phyloP scores from a whole-genome alignment of 495 filamentous ascomycete species.

The Lophiostoma macrostomum region DNA sequence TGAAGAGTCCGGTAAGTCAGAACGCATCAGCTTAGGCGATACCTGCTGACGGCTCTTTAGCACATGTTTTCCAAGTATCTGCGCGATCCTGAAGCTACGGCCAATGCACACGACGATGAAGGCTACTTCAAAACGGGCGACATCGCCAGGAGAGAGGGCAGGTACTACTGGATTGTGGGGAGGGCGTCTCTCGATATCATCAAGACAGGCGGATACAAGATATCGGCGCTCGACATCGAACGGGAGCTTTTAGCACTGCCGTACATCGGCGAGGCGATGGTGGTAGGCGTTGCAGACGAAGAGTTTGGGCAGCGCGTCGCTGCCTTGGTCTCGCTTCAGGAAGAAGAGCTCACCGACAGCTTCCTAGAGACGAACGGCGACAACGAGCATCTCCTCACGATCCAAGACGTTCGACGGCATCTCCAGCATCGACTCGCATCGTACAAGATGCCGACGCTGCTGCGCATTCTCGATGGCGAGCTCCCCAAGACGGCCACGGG shows the following conservation, averaged over 20 bases:
- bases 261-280: conserved; percentile 47
- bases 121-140: conserved; percentile 52
- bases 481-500: conserved; percentile 50
- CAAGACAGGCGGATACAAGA: conserved; percentile 49
- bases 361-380: conserved; percentile 15
- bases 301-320: conserved; percentile 52
- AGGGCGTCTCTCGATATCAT: conserved; percentile 49
- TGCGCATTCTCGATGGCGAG: conserved; percentile 46
- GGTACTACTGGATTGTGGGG: conserved; percentile 51
- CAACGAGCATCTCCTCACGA: conserved; percentile 36
- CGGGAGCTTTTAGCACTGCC: conserved; percentile 43
- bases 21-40: neutral
- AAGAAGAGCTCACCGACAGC: conserved; percentile 26
- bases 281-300: conserved; percentile 47
- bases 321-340: conserved; percentile 44
- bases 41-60: conserved; percentile 3
- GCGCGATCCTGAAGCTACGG: conserved; percentile 41
- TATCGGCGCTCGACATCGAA: conserved; percentile 48
- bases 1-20: conserved; percentile 42
- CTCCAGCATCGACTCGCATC: conserved; percentile 43
- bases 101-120: conserved; percentile 42
- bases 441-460: conserved; percentile 51
- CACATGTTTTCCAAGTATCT: conserved; percentile 50
- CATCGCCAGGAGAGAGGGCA: conserved; percentile 46
- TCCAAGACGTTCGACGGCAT: conserved; percentile 44